These are phyloP conservation scores for Colletotrichum liriopes DNA, from an alignment of 2,329 filamentous ascomycete genomes.

Conservation along the genomic window DNA sequence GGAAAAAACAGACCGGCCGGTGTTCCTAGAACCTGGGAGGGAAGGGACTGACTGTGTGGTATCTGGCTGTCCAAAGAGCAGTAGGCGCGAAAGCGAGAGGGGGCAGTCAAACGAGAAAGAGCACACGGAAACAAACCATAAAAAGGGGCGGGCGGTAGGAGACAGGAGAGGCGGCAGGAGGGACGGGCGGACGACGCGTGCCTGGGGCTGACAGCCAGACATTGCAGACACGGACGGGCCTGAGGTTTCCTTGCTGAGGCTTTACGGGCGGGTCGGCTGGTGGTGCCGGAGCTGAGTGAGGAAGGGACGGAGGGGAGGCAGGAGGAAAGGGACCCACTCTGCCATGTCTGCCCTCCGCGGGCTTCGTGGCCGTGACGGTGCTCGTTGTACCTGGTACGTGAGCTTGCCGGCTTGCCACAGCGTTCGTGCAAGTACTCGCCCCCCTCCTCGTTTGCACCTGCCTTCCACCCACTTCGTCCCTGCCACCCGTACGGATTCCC, in stretches of 20 bases:
- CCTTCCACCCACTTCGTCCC: constrained; percentile 8
- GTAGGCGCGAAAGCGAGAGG: neutral
- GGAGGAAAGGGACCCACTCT: constrained; percentile 32
- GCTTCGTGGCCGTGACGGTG: constrained; percentile 5
- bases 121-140: neutral
- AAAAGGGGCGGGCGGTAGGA: neutral
- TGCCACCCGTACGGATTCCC: constrained; percentile 3
- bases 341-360: constrained; percentile 18
- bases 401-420: neutral
- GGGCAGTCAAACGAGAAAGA: neutral
- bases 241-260: constrained; percentile 25
- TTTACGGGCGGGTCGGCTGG: constrained; percentile 43
- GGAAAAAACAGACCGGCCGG: too few relatives aligned
- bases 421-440: neutral
- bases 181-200: constrained; percentile 6
- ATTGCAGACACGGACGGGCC: constrained; percentile 11
- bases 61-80: neutral
- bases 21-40: neutral
- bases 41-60: neutral
- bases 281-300: constrained; percentile 43
- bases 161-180: neutral
- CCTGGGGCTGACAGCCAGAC: constrained; percentile 3
- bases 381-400: neutral
- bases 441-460: neutral
- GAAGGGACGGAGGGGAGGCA: constrained; percentile 27